Evolutionary conservation across 75 land plant genomes (phyloP).

Genomic region (Picea sitchensis): DNA sequence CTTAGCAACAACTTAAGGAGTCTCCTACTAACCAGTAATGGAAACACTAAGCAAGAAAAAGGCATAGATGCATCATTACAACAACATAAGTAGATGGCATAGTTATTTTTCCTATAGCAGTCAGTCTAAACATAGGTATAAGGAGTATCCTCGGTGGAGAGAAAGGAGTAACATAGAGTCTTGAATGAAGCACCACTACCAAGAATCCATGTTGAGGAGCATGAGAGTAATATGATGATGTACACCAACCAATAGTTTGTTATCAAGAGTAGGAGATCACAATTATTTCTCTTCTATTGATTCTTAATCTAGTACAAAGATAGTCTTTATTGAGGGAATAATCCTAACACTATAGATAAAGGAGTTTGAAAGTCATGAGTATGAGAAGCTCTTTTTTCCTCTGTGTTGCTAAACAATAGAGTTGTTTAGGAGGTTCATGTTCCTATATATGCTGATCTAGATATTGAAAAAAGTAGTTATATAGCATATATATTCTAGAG

Average conservation of each 20-base stretch:
- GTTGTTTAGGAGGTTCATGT: too few relatives aligned
- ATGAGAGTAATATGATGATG: not conserved
- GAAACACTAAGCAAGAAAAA: not conserved
- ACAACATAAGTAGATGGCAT: not conserved
- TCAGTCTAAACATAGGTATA: not conserved
- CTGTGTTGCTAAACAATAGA: too few relatives aligned
- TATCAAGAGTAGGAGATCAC: too few relatives aligned
- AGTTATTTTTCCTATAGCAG: not conserved
- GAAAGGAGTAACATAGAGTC: not conserved
- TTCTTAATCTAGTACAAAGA: not conserved
- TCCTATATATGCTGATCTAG: too few relatives aligned
- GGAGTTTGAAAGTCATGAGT: too few relatives aligned
- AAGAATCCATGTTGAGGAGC: not conserved
- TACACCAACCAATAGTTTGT: not conserved
- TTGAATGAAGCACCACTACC: not conserved
- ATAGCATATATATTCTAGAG: too few relatives aligned
- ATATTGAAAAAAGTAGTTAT: too few relatives aligned
- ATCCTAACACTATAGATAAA: not conserved
- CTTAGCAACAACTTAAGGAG: not conserved
- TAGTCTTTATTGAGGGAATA: too few relatives aligned
- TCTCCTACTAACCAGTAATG: slow-evolving; percentile 1
- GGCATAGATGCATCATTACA: not conserved
- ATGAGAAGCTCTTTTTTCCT: too few relatives aligned
- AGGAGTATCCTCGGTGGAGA: not conserved
- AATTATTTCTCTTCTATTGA: not conserved